A percentile compares a stretch with the other conserved stretches of the same genome.
Conservation (phyloP, 2,329 filamentous ascomycete genomes). For the Xylaria sp. region DNA sequence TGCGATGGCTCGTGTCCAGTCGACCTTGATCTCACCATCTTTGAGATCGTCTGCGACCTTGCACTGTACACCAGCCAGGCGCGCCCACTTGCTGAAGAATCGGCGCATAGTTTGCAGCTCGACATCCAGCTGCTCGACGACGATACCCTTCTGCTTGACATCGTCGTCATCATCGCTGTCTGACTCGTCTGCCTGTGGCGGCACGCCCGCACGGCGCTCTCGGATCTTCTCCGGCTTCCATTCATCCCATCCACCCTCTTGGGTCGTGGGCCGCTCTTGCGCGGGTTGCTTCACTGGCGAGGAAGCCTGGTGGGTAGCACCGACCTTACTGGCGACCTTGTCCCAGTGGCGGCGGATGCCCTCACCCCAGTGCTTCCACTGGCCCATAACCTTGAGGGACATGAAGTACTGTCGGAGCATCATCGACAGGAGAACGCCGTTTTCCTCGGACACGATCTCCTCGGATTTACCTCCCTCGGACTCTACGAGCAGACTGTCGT, state of each 20-base stretch:
- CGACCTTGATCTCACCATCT: conserved; percentile 55
- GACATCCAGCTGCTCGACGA: conserved; percentile 43
- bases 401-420: conserved; percentile 90
- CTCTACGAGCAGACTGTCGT: conserved; percentile 66
- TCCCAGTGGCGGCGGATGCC: conserved; percentile 61
- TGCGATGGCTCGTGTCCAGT: conserved; percentile 77
- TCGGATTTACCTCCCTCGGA: conserved; percentile 71
- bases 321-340: conserved; percentile 56
- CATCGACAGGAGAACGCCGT: conserved; percentile 78
- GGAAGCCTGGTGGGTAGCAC: conserved; percentile 36
- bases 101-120: conserved; percentile 62
- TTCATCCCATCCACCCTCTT: conserved; percentile 33
- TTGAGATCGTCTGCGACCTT: conserved; percentile 50
- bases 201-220: conserved; percentile 30
- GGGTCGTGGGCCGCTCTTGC: not conserved
- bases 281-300: conserved; percentile 10
- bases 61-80: conserved; percentile 57
- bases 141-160: conserved; percentile 9
- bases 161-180: conserved; percentile 35
- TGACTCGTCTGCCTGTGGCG: conserved; percentile 38
- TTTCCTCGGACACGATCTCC: conserved; percentile 79
- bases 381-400: conserved; percentile 72
- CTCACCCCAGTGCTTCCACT: conserved; percentile 68
- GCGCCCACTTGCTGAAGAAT: conserved; percentile 69
- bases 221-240: conserved; percentile 36